These are phyloP conservation scores for Pseudohalonectria lignicola DNA, from an alignment of 2,329 filamentous ascomycete genomes.

Conservation along the genomic window DNA sequence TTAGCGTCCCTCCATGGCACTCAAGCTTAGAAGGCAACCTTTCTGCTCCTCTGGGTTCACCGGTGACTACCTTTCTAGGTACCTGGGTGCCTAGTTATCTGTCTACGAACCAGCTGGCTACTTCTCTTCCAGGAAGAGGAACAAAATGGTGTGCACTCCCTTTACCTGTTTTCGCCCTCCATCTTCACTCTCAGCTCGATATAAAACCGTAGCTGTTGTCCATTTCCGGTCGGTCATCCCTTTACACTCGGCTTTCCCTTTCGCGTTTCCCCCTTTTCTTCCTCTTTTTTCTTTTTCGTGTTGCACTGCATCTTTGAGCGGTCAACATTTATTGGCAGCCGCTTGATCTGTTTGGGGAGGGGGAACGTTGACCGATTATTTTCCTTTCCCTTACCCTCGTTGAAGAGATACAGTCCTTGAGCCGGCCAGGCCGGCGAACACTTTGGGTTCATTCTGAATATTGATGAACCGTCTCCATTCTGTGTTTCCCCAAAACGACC, in stretches of 20 bases:
- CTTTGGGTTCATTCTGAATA: background rate
- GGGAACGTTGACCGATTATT: background rate
- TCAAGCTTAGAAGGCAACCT: background rate
- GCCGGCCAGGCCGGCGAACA: slow-evolving; percentile 18
- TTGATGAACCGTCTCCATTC: background rate
- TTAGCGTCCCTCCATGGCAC: background rate
- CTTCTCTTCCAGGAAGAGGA: too few relatives aligned
- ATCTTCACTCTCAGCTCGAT: too few relatives aligned
- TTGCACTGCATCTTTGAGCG: slow-evolving; percentile 4
- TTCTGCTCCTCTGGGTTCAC: background rate
- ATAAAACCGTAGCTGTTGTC: background rate
- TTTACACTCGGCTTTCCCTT: slow-evolving; percentile 8
- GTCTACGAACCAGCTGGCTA: too few relatives aligned
- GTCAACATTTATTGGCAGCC: background rate
- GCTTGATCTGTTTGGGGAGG: background rate
- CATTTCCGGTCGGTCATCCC: background rate
- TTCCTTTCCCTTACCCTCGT: slow-evolving; percentile 1
- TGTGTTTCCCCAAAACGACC: background rate
- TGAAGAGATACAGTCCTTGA: slow-evolving; percentile 8
- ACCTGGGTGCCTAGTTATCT: too few relatives aligned
- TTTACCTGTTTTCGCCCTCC: background rate
- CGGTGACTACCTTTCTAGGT: background rate
- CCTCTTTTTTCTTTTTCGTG: slow-evolving; percentile 3
- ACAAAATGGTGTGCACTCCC: background rate
- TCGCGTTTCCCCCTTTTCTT: background rate